phyloP scores from a whole-genome alignment of 805 yeast species.

The Komagataella mondaviorum region DNA sequence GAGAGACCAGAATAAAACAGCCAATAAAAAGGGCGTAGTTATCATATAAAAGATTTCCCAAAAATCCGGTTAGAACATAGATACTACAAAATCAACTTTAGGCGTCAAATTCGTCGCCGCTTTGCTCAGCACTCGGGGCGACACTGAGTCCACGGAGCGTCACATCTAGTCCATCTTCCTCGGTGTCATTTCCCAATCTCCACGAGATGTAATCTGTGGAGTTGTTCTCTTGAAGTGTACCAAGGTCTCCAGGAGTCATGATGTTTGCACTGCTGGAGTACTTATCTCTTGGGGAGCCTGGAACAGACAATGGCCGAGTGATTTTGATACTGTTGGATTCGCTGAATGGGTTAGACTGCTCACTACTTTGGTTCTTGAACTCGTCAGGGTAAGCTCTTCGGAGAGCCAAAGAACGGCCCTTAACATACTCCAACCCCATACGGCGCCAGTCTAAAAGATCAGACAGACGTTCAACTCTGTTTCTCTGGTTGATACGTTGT shows the following conservation, averaged over 20 bases:
- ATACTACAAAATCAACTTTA: not conserved
- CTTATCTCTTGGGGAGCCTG: constrained; percentile 83
- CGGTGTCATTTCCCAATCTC: constrained; percentile 27
- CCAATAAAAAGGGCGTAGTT: not conserved
- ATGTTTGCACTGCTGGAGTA: constrained; percentile 37
- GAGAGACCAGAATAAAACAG: not conserved
- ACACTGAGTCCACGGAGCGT: constrained; percentile 22
- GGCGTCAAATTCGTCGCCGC: not conserved
- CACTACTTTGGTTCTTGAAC: constrained; percentile 27
- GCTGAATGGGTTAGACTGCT: constrained; percentile 19
- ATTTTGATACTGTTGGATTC: constrained; percentile 42
- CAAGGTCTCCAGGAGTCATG: constrained; percentile 98
- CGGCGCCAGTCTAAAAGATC: constrained; percentile 95
- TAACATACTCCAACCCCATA: constrained; percentile 93
- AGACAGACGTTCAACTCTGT: constrained; percentile 87
- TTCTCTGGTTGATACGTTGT: constrained; percentile 95
- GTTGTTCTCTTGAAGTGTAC: constrained; percentile 85
- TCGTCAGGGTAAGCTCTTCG: constrained; percentile 89
- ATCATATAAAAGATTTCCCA: not conserved
- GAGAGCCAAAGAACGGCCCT: constrained; percentile 85
- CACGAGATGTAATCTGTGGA: constrained; percentile 71
- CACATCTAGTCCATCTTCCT: constrained; percentile 17
- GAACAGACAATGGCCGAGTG: constrained; percentile 89
- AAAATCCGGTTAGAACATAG: not conserved
- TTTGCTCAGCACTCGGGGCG: constrained; percentile 16